A percentile compares a stretch with the other conserved stretches of the same genome.
phyloP scores from a whole-genome alignment of 2,329 filamentous ascomycete genomes.

The Fusarium fujikuroi region DNA sequence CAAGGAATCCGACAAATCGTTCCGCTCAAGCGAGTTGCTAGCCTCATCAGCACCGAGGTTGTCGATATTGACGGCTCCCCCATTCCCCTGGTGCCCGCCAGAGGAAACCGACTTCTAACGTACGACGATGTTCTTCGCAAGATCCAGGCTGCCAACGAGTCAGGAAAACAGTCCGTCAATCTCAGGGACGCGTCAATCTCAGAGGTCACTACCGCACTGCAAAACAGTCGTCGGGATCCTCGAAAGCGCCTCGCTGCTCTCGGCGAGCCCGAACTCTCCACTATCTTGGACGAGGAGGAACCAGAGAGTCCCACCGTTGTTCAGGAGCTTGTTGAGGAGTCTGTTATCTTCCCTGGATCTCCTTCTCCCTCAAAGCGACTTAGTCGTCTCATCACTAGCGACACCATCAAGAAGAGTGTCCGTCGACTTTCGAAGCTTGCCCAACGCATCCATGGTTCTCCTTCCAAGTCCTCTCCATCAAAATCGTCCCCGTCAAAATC shows the following conservation, averaged over 20 bases:
- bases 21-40: constrained; percentile 47
- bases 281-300: constrained; percentile 46
- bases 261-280: constrained; percentile 42
- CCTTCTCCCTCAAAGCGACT: constrained; percentile 49
- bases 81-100: constrained; percentile 3
- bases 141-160: constrained; percentile 35
- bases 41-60: constrained; percentile 10
- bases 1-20: constrained; percentile 25
- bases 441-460: not conserved
- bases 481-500: constrained; percentile 10
- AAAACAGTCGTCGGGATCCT: constrained; percentile 33
- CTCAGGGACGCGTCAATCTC: constrained; percentile 43
- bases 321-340: constrained; percentile 38
- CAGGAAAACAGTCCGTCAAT: constrained; percentile 40
- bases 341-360: constrained; percentile 37
- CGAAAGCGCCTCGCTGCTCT: constrained; percentile 37
- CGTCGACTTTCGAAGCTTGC: constrained; percentile 36
- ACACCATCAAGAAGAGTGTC: constrained; percentile 39
- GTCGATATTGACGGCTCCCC: constrained; percentile 2
- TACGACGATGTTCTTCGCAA: constrained; percentile 44
- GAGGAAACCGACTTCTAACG: constrained; percentile 41
- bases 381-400: constrained; percentile 42
- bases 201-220: constrained; percentile 37
- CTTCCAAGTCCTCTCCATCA: not conserved
- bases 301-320: constrained; percentile 43